A percentile compares a stretch with the other conserved stretches of the same genome.
Evolutionary conservation across 2,329 filamentous ascomycete species (phyloP).

Genomic region (Sporothrix luriei): DNA sequence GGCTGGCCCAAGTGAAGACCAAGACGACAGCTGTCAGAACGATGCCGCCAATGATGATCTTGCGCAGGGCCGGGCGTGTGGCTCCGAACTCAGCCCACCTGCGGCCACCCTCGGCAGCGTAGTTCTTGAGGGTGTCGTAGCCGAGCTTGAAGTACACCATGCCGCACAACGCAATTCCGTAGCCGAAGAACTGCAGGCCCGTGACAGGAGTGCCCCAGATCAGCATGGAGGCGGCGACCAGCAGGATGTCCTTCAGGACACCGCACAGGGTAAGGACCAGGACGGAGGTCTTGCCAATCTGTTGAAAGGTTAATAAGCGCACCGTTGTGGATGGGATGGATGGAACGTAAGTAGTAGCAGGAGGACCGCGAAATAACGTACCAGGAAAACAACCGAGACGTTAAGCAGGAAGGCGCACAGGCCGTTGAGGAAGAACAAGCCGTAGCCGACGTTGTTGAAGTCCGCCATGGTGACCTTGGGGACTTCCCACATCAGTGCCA

Average conservation of each 20-base stretch:
- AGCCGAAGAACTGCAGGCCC: constrained; percentile 78
- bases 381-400: constrained; percentile 82
- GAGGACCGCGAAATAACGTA: constrained; percentile 50
- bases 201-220: constrained; percentile 79
- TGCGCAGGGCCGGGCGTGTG: constrained; percentile 74
- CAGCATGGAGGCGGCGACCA: constrained; percentile 76
- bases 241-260: constrained; percentile 84
- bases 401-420: constrained; percentile 79
- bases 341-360: constrained; percentile 33
- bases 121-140: constrained; percentile 79
- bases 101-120: constrained; percentile 70
- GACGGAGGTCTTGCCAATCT: constrained; percentile 87
- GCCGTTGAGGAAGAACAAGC: constrained; percentile 74
- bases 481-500: constrained; percentile 74
- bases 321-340: no score
- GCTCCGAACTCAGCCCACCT: constrained; percentile 86
- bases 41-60: constrained; percentile 69
- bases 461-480: constrained; percentile 69
- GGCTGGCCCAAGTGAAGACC: constrained; percentile 56
- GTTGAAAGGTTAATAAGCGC: constrained; percentile 2
- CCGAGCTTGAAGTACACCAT: constrained; percentile 88
- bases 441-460: constrained; percentile 71
- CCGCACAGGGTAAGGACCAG: constrained; percentile 84
- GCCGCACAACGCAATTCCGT: constrained; percentile 75
- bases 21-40: constrained; percentile 68